These are phyloP conservation scores for Lactarius trivialis DNA, from an alignment of 768 basidiomycete species.

Conservation along the genomic window DNA sequence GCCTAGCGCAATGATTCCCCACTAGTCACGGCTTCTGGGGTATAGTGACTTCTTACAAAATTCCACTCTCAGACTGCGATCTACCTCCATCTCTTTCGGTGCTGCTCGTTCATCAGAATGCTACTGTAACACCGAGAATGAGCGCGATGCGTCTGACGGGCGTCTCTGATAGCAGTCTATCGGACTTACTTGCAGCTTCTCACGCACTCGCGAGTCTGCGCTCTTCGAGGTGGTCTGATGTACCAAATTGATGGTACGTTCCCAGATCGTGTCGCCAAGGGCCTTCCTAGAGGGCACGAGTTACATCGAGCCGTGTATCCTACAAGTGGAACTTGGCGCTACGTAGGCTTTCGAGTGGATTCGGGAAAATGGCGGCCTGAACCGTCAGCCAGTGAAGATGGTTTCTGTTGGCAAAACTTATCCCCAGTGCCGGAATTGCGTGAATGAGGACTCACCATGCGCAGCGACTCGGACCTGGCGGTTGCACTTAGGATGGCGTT, in stretches of 20 bases:
- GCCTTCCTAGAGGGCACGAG: constrained; percentile 94
- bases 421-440: no score
- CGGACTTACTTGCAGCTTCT: constrained; percentile 80
- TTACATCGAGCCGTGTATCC: constrained; percentile 89
- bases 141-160: no score
- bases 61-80: constrained; percentile 48
- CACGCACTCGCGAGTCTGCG: constrained; percentile 72
- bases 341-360: constrained; percentile 95
- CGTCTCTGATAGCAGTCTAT: constrained; percentile 30
- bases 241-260: constrained; percentile 4
- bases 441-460: no score
- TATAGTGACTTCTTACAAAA: constrained; percentile 84
- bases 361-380: constrained; percentile 41
- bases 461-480: no score
- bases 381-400: no score
- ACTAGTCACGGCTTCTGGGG: constrained; percentile 86
- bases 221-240: constrained; percentile 25
- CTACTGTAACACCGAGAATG: constrained; percentile 82
- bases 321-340: constrained; percentile 89
- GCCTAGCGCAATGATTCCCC: constrained; percentile 73
- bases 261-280: constrained; percentile 51
- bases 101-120: constrained; percentile 81
- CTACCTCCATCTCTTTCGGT: constrained; percentile 76
- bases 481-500: no score
- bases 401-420: no score